Base-by-base conservation (phyloP, 768 basidiomycete genomes). In the Candolleomyces efflorescens region DNA sequence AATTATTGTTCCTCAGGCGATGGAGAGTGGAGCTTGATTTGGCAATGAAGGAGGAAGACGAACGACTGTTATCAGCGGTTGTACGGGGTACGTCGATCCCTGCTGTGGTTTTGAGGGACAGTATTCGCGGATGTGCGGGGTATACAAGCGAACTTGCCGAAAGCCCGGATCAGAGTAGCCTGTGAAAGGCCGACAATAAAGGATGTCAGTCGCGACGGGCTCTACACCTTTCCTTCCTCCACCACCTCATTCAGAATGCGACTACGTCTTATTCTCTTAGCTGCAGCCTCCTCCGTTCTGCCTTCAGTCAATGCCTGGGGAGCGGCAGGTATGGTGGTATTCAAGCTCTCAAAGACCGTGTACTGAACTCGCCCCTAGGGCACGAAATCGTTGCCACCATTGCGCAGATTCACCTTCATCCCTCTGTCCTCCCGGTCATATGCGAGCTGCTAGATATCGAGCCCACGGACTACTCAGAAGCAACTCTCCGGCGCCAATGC, bases 381-480 rank as follows among this genome's bases (percentile, higher is more conserved):
- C 95, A 98, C 64, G 90, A 97, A 75, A 87, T 97, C 32, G 84
- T 93, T 5, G 95, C 94, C 1, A 96, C 94, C 3, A 90, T 98
- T 56, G 96, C 96, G 1, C 90, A 98, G 68, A 92, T 95, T 59
- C 85, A 97, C 68, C 81, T 98, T 2, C 83, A 92, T 68, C 90
- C 91, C 0, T 75, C 74, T 2, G 86, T 88, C 4, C 77, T 87
- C 41, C 78, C 82, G 2, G 79, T 77, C 32, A 73, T 97, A 54
- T 91, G 89, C 62, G 70, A 75, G 26, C 86, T 98, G 64, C 85
- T 97, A 62, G 78, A 86, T 61, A 71, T 69, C 24, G 74, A 70
- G 10, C 60, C 57, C 43, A 69, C 69, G 56, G 74, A 65, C 13
- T 62, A 65, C 54, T 22, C 39, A 10, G 37, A 32, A 22, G 39